Conservation (phyloP, 2,329 filamentous ascomycete species). For the Lachnellula suecica region DNA sequence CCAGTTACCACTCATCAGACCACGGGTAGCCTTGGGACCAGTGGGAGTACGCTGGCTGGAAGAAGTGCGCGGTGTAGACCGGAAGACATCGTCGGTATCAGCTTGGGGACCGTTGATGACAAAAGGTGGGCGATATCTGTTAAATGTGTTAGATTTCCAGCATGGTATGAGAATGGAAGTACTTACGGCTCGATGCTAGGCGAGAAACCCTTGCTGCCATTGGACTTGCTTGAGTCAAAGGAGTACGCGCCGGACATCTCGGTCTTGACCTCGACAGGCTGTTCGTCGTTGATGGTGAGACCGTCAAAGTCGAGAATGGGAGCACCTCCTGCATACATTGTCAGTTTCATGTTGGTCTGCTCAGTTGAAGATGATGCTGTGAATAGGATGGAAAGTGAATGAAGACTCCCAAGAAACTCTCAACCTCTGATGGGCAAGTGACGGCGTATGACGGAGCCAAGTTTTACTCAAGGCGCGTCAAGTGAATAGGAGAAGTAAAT, state of each 20-base stretch:
- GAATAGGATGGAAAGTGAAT: background rate
- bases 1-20: constrained; percentile 27
- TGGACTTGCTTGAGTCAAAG: constrained; percentile 8
- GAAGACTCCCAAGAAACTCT: too few relatives aligned
- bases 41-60: constrained; percentile 24
- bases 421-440: background rate
- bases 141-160: constrained; percentile 2
- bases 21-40: constrained; percentile 17
- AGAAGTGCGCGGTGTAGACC: constrained; percentile 13
- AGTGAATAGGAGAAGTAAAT: background rate
- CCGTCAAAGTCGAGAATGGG: constrained; percentile 8
- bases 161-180: background rate
- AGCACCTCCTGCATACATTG: constrained; percentile 7
- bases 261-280: constrained; percentile 13
- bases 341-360: background rate
- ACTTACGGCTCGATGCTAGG: constrained; percentile 22
- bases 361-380: background rate
- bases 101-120: constrained; percentile 24
- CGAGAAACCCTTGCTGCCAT: constrained; percentile 9
- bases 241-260: constrained; percentile 15
- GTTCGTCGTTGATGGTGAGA: constrained; percentile 16
- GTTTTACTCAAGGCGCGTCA: background rate
- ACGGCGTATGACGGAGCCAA: background rate
- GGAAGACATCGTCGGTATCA: constrained; percentile 26
- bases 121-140: constrained; percentile 30